Evolutionary conservation across 208 protist species (phyloP).

Genomic region (Acanthamoeba culbertsoni): DNA sequence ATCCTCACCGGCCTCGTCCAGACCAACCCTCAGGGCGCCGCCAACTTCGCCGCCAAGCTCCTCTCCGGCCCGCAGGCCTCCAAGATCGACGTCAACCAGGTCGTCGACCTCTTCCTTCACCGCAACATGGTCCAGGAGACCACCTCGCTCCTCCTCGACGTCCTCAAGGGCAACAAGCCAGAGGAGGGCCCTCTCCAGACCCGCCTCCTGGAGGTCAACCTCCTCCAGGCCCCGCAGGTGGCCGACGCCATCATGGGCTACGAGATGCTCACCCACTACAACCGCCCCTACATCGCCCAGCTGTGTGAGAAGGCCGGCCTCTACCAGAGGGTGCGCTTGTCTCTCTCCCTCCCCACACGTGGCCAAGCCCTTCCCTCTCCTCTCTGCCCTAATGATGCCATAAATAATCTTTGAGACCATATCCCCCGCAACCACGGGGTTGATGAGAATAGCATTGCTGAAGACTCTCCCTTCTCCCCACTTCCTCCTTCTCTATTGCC

Average conservation of each 20-base stretch:
- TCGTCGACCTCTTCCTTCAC: slow-evolving; percentile 95
- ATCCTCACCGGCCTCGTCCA: slow-evolving; percentile 92
- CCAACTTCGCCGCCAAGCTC: slow-evolving; percentile 92
- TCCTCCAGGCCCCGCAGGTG: slow-evolving; percentile 96
- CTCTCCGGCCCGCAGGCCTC: slow-evolving; percentile 23
- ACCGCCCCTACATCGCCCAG: slow-evolving; percentile 93
- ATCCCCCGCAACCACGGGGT: neutral
- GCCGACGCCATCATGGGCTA: slow-evolving; percentile 98
- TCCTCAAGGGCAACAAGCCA: slow-evolving; percentile 92
- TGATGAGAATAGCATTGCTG: slow-evolving; percentile 18
- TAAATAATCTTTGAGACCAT: slow-evolving; percentile 58
- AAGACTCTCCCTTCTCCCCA: neutral
- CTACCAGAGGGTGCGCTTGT: slow-evolving; percentile 86
- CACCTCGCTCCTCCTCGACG: slow-evolving; percentile 97
- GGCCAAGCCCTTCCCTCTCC: no score
- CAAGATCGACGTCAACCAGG: slow-evolving; percentile 43
- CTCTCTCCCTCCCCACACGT: neutral
- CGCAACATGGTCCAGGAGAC: slow-evolving; percentile 95
- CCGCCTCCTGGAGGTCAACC: slow-evolving; percentile 99
- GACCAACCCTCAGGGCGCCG: slow-evolving; percentile 91
- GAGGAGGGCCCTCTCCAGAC: slow-evolving; percentile 97
- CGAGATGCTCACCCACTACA: slow-evolving; percentile 97
- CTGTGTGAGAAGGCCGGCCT: slow-evolving; percentile 98
- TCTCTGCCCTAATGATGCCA: neutral
- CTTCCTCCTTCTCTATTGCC: neutral